These are phyloP conservation scores for Trichoderma guizhouense DNA, from an alignment of 2,329 filamentous ascomycete genomes.

Conservation along the genomic window DNA sequence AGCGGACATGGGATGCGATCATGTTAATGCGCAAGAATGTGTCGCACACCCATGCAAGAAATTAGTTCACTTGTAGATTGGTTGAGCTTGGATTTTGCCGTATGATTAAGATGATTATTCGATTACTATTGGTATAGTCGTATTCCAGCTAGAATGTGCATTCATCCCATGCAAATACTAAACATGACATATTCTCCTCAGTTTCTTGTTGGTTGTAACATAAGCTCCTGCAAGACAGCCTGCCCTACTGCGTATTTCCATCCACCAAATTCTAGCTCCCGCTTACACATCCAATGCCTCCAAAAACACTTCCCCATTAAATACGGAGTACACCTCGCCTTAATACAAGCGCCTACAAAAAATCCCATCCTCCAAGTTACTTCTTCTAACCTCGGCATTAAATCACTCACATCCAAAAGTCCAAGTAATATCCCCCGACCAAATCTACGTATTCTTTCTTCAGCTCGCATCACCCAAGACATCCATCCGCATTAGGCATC, in stretches of 20 bases:
- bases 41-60: neutral
- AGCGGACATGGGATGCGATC: neutral
- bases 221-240: no score
- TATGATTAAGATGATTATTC: neutral
- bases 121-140: neutral
- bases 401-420: neutral
- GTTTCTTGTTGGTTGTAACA: no score
- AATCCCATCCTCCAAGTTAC: neutral
- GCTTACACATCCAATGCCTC: neutral
- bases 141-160: fast-evolving
- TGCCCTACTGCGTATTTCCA: no score
- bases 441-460: neutral
- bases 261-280: neutral
- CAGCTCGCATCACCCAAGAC: neutral
- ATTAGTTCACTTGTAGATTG: neutral
- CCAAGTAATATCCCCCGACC: neutral
- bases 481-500: neutral
- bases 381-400: neutral
- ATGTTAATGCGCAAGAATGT: neutral
- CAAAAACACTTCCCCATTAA: neutral
- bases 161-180: neutral
- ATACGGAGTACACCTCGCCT: neutral
- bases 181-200: neutral
- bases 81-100: neutral
- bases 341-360: neutral